These are phyloP conservation scores for Fusarium subtropicale DNA, from an alignment of 2,329 filamentous ascomycete genomes.

Conservation along the genomic window DNA sequence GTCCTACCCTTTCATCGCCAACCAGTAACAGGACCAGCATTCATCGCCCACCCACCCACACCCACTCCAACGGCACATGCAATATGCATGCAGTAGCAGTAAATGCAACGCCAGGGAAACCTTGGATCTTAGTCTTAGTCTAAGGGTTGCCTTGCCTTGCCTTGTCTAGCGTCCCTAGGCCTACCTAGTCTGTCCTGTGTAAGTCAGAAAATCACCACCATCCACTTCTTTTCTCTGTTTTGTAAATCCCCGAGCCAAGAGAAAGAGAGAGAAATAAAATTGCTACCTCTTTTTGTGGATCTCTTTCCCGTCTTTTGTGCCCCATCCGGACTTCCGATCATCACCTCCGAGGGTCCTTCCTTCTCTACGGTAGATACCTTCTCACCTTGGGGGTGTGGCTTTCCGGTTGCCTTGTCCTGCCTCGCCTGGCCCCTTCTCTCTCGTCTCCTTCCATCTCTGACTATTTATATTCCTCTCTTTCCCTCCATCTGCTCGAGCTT, in stretches of 20 bases:
- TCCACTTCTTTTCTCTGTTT: slow-evolving; percentile 3
- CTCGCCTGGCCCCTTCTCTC: background rate
- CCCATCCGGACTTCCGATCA: slow-evolving; percentile 25
- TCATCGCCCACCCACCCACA: slow-evolving; percentile 27
- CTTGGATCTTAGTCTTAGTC: slow-evolving; percentile 29
- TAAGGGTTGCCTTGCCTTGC: slow-evolving; percentile 11
- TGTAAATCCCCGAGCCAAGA: slow-evolving; percentile 8
- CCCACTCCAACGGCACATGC: slow-evolving; percentile 16
- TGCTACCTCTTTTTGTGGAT: slow-evolving; percentile 6
- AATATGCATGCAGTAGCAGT: slow-evolving; percentile 5
- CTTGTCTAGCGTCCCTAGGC: slow-evolving; percentile 13
- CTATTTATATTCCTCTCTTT: slow-evolving; percentile 41
- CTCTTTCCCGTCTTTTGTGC: background rate
- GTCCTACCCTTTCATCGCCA: slow-evolving; percentile 26
- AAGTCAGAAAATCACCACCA: slow-evolving; percentile 23
- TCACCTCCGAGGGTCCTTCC: slow-evolving; percentile 23
- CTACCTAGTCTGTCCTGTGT: background rate
- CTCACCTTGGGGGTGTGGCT: slow-evolving; percentile 4
- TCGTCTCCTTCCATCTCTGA: slow-evolving; percentile 11
- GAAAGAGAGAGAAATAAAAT: background rate
- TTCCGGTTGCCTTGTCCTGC: background rate
- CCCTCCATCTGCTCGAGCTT: slow-evolving; percentile 14
- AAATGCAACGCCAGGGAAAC: slow-evolving; percentile 29
- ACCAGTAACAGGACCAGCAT: slow-evolving; percentile 29
- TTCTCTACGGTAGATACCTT: background rate